Evolutionary conservation across 345 rosid species (phyloP).

Genomic region (Carallia pectinifolia): DNA sequence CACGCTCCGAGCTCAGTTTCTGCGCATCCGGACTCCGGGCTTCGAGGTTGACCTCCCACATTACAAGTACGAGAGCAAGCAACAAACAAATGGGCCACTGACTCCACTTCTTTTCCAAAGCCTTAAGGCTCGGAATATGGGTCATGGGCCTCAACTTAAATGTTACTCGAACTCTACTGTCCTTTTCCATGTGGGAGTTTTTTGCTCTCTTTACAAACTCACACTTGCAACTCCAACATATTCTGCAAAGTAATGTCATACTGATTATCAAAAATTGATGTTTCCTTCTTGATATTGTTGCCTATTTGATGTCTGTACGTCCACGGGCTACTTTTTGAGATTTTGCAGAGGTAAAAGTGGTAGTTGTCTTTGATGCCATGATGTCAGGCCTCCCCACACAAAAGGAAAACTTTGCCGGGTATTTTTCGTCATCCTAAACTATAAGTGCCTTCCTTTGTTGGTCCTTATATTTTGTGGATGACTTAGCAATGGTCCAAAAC

Average conservation of each 20-base stretch:
- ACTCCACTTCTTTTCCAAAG: too few relatives aligned
- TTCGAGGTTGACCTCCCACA: too few relatives aligned
- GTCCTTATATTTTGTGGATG: not conserved
- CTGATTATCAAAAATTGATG: not conserved
- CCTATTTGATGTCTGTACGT: slow-evolving; percentile 10
- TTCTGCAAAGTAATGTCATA: not conserved
- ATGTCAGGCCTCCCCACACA: slow-evolving; percentile 89
- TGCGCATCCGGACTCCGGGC: too few relatives aligned
- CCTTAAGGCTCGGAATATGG: too few relatives aligned
- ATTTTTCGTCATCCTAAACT: slow-evolving; percentile 18
- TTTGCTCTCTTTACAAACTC: too few relatives aligned
- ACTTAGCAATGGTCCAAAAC: not conserved
- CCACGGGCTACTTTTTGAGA: slow-evolving; percentile 16
- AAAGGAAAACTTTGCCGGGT: slow-evolving; percentile 82
- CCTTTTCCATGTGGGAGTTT: too few relatives aligned
- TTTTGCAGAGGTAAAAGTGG: slow-evolving; percentile 84
- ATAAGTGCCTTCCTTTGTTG: not conserved
- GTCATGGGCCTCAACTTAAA: too few relatives aligned
- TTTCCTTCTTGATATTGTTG: not conserved
- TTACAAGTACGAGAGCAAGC: too few relatives aligned
- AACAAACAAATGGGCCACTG: too few relatives aligned
- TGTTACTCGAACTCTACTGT: too few relatives aligned
- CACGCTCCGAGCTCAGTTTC: too few relatives aligned
- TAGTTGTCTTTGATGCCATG: slow-evolving; percentile 92
- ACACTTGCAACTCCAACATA: too few relatives aligned